Percentiles rank a stretch among this genome's conserved stretches.
Conservation (phyloP, 345 rosid species). For the Raphanus raphanistrum region DNA sequence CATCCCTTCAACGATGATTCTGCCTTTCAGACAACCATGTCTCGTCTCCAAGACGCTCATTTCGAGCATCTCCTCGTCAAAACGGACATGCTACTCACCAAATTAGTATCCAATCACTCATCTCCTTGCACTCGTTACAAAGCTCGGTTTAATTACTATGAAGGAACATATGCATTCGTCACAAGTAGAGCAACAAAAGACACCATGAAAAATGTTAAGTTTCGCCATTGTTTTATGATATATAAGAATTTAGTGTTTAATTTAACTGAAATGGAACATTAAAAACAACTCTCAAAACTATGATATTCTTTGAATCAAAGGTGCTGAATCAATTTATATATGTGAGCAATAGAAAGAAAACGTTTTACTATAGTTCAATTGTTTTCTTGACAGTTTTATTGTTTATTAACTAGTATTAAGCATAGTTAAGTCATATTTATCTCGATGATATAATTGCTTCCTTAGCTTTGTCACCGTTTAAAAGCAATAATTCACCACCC, state of each 20-base stretch:
- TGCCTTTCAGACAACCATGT: constrained; percentile 49
- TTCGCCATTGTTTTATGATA: not conserved
- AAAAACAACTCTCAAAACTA: too few relatives aligned
- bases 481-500: too few relatives aligned
- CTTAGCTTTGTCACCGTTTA: too few relatives aligned
- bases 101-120: constrained; percentile 59
- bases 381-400: too few relatives aligned
- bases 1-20: constrained; percentile 54
- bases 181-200: not conserved
- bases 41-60: constrained; percentile 48
- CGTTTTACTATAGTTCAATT: too few relatives aligned
- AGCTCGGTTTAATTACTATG: not conserved
- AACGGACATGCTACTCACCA: constrained; percentile 47
- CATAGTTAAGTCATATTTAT: too few relatives aligned
- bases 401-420: too few relatives aligned
- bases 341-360: too few relatives aligned
- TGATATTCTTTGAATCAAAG: too few relatives aligned
- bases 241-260: not conserved
- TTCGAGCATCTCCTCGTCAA: constrained; percentile 46
- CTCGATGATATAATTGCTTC: too few relatives aligned
- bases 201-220: not conserved
- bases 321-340: too few relatives aligned
- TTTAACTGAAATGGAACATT: not conserved
- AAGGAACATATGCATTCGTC: not conserved
- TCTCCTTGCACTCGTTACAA: constrained; percentile 31